Percentiles rank a stretch among this genome's conserved stretches.
Conservation (phyloP, 1,284 basidiomycete species). For the Inonotus obliquus region DNA sequence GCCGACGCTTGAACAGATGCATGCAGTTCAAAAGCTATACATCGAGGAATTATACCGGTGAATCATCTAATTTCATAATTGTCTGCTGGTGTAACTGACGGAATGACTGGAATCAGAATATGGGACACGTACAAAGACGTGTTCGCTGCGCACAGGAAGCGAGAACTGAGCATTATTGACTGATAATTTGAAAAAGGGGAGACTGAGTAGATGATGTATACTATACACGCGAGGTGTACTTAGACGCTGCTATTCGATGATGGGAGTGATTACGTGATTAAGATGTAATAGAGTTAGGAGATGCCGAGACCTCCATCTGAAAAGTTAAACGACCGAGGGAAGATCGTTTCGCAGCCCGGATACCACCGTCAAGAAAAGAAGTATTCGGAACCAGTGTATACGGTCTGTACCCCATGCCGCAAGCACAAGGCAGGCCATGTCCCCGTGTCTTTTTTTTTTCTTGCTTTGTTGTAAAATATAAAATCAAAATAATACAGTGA, state of each 20-base stretch:
- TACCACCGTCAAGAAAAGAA: not conserved
- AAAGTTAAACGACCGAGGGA: constrained; percentile 5
- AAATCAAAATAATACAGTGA: too few species aligned
- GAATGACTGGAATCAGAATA: constrained; percentile 50
- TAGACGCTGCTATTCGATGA: too few species aligned
- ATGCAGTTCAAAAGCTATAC: constrained; percentile 79
- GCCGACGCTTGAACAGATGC: constrained; percentile 78
- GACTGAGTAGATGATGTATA: not conserved
- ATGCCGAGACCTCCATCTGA: not conserved
- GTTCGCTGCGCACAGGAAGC: constrained; percentile 70
- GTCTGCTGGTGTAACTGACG: constrained; percentile 1
- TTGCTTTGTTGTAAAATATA: too few species aligned
- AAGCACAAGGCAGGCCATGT: not conserved
- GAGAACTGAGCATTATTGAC: constrained; percentile 72
- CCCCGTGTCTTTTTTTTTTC: too few species aligned
- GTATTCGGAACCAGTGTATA: not conserved
- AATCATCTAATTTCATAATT: constrained; percentile 20
- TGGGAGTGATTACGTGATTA: not conserved
- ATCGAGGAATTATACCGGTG: constrained; percentile 89
- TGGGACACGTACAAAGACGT: constrained; percentile 93
- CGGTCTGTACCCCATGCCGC: not conserved
- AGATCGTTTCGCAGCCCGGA: not conserved
- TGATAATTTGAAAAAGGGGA: constrained; percentile 28
- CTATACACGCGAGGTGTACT: not conserved
- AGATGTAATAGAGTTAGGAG: not conserved